A percentile compares a stretch with the other conserved stretches of the same genome.
These are phyloP conservation scores for Penicillium sp. DNA, from an alignment of 2,329 filamentous ascomycete species.

Conservation along the genomic window DNA sequence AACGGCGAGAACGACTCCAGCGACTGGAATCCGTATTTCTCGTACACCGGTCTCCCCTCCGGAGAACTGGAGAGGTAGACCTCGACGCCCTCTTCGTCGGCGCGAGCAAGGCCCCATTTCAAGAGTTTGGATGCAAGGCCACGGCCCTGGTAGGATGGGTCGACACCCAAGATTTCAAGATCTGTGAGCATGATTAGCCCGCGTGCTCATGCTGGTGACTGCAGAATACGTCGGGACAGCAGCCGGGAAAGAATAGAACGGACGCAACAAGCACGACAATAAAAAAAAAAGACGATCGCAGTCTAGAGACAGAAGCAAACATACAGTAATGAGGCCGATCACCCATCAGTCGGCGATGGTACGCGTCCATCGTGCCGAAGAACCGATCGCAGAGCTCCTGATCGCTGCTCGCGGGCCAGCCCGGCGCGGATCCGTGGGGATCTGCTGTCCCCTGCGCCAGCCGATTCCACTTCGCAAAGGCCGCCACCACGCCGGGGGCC, in stretches of 20 bases:
- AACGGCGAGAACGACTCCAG: conserved; percentile 14
- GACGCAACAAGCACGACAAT: neutral
- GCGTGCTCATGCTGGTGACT: too few species aligned
- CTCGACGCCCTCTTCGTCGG: conserved; percentile 34
- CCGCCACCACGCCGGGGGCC: conserved; percentile 13
- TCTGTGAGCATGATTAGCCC: too few species aligned
- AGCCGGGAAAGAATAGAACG: neutral
- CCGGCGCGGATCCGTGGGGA: conserved; percentile 8
- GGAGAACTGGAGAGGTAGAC: conserved; percentile 39
- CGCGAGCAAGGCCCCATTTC: conserved; percentile 37
- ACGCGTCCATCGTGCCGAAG: conserved; percentile 20
- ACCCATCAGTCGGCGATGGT: conserved; percentile 19
- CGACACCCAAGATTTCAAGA: conserved; percentile 26
- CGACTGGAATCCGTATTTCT: conserved; percentile 39
- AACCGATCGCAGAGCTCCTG: conserved; percentile 20
- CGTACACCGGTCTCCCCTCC: conserved; percentile 38
- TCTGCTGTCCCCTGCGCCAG: conserved; percentile 9
- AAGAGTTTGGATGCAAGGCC: conserved; percentile 32
- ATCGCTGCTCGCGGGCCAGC: conserved; percentile 20
- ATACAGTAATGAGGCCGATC: conserved; percentile 26
- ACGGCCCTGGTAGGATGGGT: conserved; percentile 22
- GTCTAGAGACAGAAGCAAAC: too few species aligned
- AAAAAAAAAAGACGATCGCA: too few species aligned
- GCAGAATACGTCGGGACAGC: neutral
- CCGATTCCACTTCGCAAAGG: conserved; percentile 28